Evolutionary conservation across 2,329 filamentous ascomycete species (phyloP).

Genomic region (Hypoxylon sp.): DNA sequence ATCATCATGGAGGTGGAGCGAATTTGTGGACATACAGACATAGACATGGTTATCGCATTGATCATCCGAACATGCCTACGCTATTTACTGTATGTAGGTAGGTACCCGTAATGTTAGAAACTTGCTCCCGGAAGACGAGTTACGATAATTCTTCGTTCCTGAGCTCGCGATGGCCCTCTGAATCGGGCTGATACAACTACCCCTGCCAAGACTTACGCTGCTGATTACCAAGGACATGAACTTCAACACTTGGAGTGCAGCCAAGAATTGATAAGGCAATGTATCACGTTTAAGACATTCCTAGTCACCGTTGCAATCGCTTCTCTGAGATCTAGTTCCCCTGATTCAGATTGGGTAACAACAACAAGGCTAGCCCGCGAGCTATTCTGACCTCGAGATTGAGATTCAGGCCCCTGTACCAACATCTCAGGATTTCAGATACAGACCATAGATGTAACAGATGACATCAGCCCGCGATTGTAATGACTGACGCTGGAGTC

Average conservation of each 20-base stretch:
- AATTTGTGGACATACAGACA: constrained; percentile 13
- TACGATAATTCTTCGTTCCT: constrained; percentile 9
- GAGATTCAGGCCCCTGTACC: constrained; percentile 10
- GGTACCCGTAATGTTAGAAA: not conserved
- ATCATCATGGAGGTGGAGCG: constrained; percentile 33
- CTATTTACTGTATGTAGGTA: not conserved
- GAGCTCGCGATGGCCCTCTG: not conserved
- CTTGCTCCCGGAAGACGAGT: not conserved
- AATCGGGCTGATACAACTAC: constrained; percentile 2
- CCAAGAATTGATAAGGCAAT: constrained; percentile 9
- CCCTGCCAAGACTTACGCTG: constrained; percentile 9
- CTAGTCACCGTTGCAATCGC: constrained; percentile 23
- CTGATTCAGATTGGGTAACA: constrained; percentile 25
- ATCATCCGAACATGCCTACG: constrained; percentile 33
- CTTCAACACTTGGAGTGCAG: constrained; percentile 1
- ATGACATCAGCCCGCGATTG: constrained; percentile 10
- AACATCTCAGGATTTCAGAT: not conserved
- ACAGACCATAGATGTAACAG: not conserved
- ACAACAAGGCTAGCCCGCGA: constrained; percentile 20
- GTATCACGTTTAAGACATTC: constrained; percentile 27
- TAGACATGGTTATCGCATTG: constrained; percentile 25
- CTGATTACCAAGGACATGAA: constrained; percentile 1
- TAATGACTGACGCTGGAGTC: constrained; percentile 12
- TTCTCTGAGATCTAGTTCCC: constrained; percentile 26
- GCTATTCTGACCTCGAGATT: constrained; percentile 11